Conservation (phyloP, 2,329 filamentous ascomycete genomes). For the Neophaeococcomyces aloes region DNA sequence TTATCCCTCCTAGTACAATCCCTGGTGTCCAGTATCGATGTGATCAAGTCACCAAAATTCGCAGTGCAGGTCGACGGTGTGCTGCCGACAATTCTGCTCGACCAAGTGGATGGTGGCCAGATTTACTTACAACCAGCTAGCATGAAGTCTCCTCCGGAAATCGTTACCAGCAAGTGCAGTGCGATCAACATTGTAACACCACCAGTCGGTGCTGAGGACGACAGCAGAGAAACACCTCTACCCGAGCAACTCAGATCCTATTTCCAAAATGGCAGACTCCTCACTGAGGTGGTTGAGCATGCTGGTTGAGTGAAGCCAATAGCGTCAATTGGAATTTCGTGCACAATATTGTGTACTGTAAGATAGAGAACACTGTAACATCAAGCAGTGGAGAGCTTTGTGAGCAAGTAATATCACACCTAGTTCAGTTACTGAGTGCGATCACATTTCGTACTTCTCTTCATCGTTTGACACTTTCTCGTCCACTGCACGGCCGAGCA, state of each 20-base stretch:
- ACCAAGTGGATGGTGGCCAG: conserved; percentile 83
- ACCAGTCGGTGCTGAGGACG: conserved; percentile 57
- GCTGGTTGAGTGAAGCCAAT: conserved; percentile 48
- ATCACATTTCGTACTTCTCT: too few species aligned
- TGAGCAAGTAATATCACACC: neutral
- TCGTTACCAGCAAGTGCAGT: conserved; percentile 81
- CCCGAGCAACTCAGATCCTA: conserved; percentile 83
- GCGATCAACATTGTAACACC: conserved; percentile 79
- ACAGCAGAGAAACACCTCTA: conserved; percentile 77
- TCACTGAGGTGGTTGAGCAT: conserved; percentile 94
- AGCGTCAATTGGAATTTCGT: neutral
- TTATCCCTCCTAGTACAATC: conserved; percentile 80
- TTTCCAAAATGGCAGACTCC: conserved; percentile 63
- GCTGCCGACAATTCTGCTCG: conserved; percentile 77
- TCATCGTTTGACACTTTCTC: too few species aligned
- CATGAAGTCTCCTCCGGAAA: conserved; percentile 52
- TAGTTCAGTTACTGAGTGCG: too few species aligned
- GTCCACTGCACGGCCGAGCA: too few species aligned
- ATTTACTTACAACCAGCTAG: conserved; percentile 79
- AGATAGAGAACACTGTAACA: conserved; percentile 1
- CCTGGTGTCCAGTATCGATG: conserved; percentile 81
- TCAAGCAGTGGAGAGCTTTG: neutral
- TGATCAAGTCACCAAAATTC: conserved; percentile 91
- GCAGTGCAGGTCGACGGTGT: conserved; percentile 82
- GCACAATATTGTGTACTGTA: neutral